Conservation (phyloP, 768 basidiomycete species). For the Trametes punicea region DNA sequence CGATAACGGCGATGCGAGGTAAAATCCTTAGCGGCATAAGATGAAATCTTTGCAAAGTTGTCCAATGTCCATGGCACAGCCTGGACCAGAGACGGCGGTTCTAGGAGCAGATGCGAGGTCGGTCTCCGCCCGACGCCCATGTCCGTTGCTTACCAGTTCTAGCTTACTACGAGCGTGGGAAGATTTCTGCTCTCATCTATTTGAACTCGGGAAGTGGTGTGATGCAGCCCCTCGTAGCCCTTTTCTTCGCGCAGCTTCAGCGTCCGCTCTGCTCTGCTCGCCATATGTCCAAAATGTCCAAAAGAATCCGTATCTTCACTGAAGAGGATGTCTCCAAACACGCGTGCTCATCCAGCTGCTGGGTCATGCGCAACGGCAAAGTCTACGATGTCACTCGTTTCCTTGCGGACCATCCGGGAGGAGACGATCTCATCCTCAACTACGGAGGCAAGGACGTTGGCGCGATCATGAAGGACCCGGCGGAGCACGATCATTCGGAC, state of each 20-base stretch:
- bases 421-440: constrained; percentile 84
- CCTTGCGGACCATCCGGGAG: constrained; percentile 87
- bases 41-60: too few relatives aligned
- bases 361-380: constrained; percentile 75
- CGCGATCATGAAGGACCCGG: constrained; percentile 72
- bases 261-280: not conserved
- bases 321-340: constrained; percentile 71
- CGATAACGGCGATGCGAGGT: not conserved
- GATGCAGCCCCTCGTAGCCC: not conserved
- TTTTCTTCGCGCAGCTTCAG: not conserved
- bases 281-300: constrained; percentile 44
- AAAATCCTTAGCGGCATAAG: too few relatives aligned
- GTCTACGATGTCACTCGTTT: constrained; percentile 91
- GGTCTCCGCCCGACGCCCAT: not conserved
- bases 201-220: constrained; percentile 5
- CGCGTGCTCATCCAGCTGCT: constrained; percentile 61
- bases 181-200: not conserved
- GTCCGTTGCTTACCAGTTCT: not conserved
- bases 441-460: constrained; percentile 85
- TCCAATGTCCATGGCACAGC: too few relatives aligned
- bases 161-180: constrained; percentile 11
- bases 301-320: constrained; percentile 69
- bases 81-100: not conserved
- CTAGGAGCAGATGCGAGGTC: constrained; percentile 1
- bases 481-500: constrained; percentile 86